Base-by-base conservation (phyloP, 2,329 filamentous ascomycete species). In the Clonostachys byssicola region DNA sequence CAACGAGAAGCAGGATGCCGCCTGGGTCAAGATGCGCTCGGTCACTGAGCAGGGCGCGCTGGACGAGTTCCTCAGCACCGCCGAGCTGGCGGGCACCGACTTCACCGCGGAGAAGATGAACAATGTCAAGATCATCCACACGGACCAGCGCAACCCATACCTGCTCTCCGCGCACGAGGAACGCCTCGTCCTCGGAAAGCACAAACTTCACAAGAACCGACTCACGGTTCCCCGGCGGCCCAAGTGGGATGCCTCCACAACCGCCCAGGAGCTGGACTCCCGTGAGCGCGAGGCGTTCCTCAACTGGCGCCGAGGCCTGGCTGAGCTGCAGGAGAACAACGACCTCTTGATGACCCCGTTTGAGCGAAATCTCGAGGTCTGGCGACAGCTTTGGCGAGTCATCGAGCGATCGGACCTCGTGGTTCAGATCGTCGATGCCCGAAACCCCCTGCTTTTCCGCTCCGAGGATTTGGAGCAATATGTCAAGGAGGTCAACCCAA, bases 91-190 rank as follows among this genome's bases (percentile, higher is more conserved):
- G n/a, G 92, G 91, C 54, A 99, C 94, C 55, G 94, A 99, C 65
- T 99, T 99, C 68, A 97, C 92, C 1, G 95, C 94, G 30, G 92
- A 97, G 75, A 97, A 97, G 79, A 88, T 95, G 82, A 97, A 92
- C 72, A 97, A 95, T 63, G 88, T 97, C 70, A 96, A 96, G 75
- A 96, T 99, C 64, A 96, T 99, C 57, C 94, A 99, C 66, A 86
- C 86, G 55, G 91, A 96, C 66, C 92, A 96, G 71, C 89, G 88
- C 72, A 99, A 99, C 66, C 94, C 94, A 1, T 99, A 92, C 59
- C 75, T 99, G 6, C 76, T 99, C 16, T 92, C 90, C 1, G 83
- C 88, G 0, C 80, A 84, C 23, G 92, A 99, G 64, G 92, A 99
- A 74, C 78, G 85, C 56, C 81, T 79, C 10, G 78, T 89, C 17